Evolutionary conservation across 495 filamentous ascomycete species (phyloP).

Genomic region (Penicillium canescens): DNA sequence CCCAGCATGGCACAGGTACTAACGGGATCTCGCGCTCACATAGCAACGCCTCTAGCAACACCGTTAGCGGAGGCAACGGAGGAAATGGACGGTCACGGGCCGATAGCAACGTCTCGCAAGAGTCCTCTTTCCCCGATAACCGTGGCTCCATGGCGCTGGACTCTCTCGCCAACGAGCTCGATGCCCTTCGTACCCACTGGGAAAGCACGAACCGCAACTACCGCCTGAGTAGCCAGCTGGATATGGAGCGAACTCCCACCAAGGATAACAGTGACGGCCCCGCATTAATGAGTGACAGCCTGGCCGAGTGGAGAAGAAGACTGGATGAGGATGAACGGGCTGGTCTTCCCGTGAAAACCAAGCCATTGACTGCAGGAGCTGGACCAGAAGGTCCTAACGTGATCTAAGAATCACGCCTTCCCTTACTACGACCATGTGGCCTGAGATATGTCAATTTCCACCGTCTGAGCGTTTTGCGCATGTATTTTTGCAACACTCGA

Average conservation of each 20-base stretch:
- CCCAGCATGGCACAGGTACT: constrained; percentile 47
- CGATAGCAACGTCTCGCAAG: constrained; percentile 50
- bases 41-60: constrained; percentile 48
- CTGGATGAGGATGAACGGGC: constrained; percentile 63
- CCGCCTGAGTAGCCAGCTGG: constrained; percentile 79
- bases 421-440: constrained; percentile 20
- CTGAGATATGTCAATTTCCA: constrained; percentile 27
- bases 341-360: constrained; percentile 27
- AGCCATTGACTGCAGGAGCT: constrained; percentile 25
- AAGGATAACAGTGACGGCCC: constrained; percentile 49
- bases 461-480: constrained; percentile 23
- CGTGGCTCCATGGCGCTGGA: constrained; percentile 87
- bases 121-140: constrained; percentile 63
- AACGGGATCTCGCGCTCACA: constrained; percentile 45
- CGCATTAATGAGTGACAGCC: constrained; percentile 59
- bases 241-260: constrained; percentile 71
- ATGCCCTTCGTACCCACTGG: constrained; percentile 86
- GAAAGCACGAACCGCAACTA: constrained; percentile 95
- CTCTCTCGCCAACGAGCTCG: constrained; percentile 86
- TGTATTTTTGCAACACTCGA: constrained; percentile 18
- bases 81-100: constrained; percentile 34
- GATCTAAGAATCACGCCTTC: constrained; percentile 28
- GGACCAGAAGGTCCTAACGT: constrained; percentile 30
- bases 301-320: constrained; percentile 74
- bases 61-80: constrained; percentile 19